phyloP scores from a whole-genome alignment of 805 yeast species.

The Saturnispora besseyi region DNA sequence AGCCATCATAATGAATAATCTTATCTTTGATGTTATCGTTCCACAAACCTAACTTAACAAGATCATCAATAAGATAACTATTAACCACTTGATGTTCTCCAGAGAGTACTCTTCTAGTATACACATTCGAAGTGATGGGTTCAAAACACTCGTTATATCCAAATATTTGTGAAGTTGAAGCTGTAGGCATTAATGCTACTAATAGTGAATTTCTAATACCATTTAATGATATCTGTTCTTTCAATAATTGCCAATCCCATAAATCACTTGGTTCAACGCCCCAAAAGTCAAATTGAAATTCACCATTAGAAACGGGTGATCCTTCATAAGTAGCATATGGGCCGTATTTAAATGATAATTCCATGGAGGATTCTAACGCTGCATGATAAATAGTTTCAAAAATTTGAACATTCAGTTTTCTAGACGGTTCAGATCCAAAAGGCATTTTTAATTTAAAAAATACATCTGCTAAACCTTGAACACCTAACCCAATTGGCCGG shows the following conservation, averaged over 20 bases:
- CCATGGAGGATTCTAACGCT: constrained; percentile 79
- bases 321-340: constrained; percentile 67
- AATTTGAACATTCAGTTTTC: constrained; percentile 66
- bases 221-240: constrained; percentile 43
- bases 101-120: constrained; percentile 80
- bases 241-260: constrained; percentile 81
- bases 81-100: constrained; percentile 94
- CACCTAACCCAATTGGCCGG: constrained; percentile 95
- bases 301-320: constrained; percentile 84
- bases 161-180: constrained; percentile 90
- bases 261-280: constrained; percentile 62
- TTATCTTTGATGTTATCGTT: constrained; percentile 65
- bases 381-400: constrained; percentile 96
- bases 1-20: constrained; percentile 72
- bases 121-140: constrained; percentile 89
- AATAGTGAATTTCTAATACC: constrained; percentile 84
- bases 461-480: constrained; percentile 92
- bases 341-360: constrained; percentile 64
- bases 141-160: constrained; percentile 95
- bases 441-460: constrained; percentile 75
- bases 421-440: constrained; percentile 77
- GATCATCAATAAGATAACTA: constrained; percentile 73
- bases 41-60: constrained; percentile 81
- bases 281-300: constrained; percentile 86
- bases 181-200: constrained; percentile 97